Percentiles rank a stretch among this genome's conserved stretches.
Evolutionary conservation across 768 basidiomycete species (phyloP).

Genomic region (Mrakia blollopis): DNA sequence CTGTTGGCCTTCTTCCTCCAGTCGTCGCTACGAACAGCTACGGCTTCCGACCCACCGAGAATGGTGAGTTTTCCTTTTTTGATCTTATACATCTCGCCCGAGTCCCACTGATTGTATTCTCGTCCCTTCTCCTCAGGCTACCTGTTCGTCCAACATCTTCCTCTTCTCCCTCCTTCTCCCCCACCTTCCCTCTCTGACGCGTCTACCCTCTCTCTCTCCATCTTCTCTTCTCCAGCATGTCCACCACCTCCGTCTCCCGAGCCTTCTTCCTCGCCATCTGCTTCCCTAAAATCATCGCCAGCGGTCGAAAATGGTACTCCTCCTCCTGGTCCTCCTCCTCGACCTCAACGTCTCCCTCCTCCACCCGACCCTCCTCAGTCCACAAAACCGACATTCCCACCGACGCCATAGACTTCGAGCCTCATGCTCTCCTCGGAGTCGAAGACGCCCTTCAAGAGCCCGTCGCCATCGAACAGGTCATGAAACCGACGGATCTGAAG

Average conservation of each 20-base stretch:
- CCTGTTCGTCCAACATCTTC: background rate
- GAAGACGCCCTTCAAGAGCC: slow-evolving; percentile 14
- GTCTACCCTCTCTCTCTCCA: background rate
- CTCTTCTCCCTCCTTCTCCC: background rate
- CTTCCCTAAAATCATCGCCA: slow-evolving; percentile 36
- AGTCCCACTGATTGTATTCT: background rate
- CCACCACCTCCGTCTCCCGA: slow-evolving; percentile 36
- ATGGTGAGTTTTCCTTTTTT: background rate
- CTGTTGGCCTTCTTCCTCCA: slow-evolving; percentile 31
- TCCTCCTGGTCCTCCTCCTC: slow-evolving; percentile 19
- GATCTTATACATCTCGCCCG: background rate
- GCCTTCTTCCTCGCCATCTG: slow-evolving; percentile 39
- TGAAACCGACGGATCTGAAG: slow-evolving; percentile 33
- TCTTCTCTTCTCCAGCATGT: slow-evolving; percentile 28
- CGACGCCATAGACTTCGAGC: slow-evolving; percentile 26
- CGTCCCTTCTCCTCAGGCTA: slow-evolving; percentile 25
- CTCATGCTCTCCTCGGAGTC: background rate
- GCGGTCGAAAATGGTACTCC: slow-evolving; percentile 35
- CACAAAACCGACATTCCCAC: slow-evolving; percentile 15
- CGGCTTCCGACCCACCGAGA: slow-evolving; percentile 38
- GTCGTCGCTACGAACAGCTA: slow-evolving; percentile 41
- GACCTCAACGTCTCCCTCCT: background rate
- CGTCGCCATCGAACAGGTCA: slow-evolving; percentile 2
- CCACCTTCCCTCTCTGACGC: background rate
- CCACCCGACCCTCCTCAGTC: background rate